Conservation (phyloP, 805 yeast genomes). For the Pichia cabralensis region DNA sequence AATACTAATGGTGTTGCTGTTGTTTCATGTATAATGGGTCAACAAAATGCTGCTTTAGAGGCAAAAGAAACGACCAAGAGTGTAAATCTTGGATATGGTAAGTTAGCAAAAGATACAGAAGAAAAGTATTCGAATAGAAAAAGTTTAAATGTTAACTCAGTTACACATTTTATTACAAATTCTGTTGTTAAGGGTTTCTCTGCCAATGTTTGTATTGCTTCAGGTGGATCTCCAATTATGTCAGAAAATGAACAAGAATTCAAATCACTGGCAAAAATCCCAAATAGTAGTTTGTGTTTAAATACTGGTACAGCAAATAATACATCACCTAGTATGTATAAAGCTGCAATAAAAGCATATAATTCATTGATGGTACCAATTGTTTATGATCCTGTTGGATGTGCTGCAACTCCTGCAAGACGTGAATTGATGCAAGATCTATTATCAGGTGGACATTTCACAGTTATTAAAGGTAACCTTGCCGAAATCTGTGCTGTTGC, state of each 20-base stretch:
- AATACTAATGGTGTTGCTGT: slow-evolving; percentile 76
- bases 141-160: no score
- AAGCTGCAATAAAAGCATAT: slow-evolving; percentile 48
- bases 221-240: slow-evolving; percentile 87
- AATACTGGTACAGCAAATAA: slow-evolving; percentile 69
- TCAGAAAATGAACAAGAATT: slow-evolving; percentile 64
- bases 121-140: no score
- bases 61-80: slow-evolving; percentile 24
- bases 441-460: slow-evolving; percentile 45
- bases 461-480: slow-evolving; percentile 75
- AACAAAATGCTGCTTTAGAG: slow-evolving; percentile 40
- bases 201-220: slow-evolving; percentile 76
- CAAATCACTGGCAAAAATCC: slow-evolving; percentile 48
- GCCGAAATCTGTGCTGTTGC: slow-evolving; percentile 69
- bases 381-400: slow-evolving; percentile 88
- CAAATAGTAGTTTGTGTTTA: slow-evolving; percentile 47
- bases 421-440: slow-evolving; percentile 36
- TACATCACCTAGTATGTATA: slow-evolving; percentile 31
- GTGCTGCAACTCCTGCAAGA: slow-evolving; percentile 67
- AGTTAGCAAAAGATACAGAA: no score
- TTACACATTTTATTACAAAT: slow-evolving; percentile 84
- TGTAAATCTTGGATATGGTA: slow-evolving; percentile 2
- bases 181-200: slow-evolving; percentile 81
- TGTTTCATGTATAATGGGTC: slow-evolving; percentile 78
- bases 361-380: slow-evolving; percentile 49